Conservation (phyloP, 352 stramenopile species). For the Phytophthora fragariae region DNA sequence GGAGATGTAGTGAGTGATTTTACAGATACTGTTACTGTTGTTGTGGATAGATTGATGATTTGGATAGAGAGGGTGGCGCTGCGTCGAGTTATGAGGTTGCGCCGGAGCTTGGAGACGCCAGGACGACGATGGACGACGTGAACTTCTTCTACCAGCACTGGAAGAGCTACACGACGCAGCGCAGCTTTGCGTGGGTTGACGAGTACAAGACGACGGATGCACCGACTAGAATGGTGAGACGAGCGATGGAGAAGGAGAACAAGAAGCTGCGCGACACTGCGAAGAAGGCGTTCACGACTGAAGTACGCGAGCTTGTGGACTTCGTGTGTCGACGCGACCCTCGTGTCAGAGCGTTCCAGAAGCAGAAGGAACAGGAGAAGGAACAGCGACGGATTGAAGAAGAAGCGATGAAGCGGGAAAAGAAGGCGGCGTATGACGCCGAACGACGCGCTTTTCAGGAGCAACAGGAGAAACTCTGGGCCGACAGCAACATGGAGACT, state of each 20-base stretch:
- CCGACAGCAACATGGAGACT: slow-evolving; percentile 45
- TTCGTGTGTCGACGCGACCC: slow-evolving; percentile 84
- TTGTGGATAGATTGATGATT: slow-evolving; percentile 62
- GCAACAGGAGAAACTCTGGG: slow-evolving; percentile 71
- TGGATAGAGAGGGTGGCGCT: slow-evolving; percentile 55
- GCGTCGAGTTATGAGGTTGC: slow-evolving; percentile 25
- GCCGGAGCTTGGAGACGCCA: slow-evolving; percentile 57
- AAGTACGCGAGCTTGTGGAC: slow-evolving; percentile 85
- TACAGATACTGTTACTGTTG: slow-evolving; percentile 6
- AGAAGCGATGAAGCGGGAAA: slow-evolving; percentile 62
- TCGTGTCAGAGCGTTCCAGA: slow-evolving; percentile 70
- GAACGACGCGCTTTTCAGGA: slow-evolving; percentile 76
- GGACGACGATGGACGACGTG: slow-evolving; percentile 59
- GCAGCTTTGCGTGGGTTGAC: slow-evolving; percentile 81
- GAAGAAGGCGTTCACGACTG: slow-evolving; percentile 77
- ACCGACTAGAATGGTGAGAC: slow-evolving; percentile 75
- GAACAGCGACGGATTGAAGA: slow-evolving; percentile 55
- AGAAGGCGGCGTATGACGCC: slow-evolving; percentile 64
- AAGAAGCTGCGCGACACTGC: slow-evolving; percentile 85
- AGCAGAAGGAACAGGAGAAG: slow-evolving; percentile 75
- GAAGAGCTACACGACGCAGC: slow-evolving; percentile 77
- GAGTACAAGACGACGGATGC: slow-evolving; percentile 87
- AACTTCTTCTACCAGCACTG: slow-evolving; percentile 84
- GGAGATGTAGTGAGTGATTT: background rate
- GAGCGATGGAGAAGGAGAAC: slow-evolving; percentile 91